Percentiles rank a stretch among this genome's conserved stretches.
Evolutionary conservation across 2,329 filamentous ascomycete species (phyloP).

Genomic region (Didymella sp.): DNA sequence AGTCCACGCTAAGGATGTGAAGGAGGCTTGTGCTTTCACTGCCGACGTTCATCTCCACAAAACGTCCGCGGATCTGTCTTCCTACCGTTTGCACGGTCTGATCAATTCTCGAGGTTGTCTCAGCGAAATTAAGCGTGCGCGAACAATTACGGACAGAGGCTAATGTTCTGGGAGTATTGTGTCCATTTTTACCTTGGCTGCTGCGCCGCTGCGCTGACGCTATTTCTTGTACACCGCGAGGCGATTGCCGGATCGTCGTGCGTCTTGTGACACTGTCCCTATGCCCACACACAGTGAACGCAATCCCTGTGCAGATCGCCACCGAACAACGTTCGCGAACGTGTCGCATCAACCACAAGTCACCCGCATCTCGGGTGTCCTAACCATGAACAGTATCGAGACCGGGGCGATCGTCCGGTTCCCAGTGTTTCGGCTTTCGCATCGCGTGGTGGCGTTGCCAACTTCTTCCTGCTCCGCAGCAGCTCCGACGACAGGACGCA

Average conservation of each 20-base stretch:
- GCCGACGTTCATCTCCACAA: slow-evolving; percentile 2
- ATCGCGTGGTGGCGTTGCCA: slow-evolving; percentile 10
- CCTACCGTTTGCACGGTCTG: not conserved
- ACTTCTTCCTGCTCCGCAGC: not conserved
- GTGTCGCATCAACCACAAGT: slow-evolving; percentile 1
- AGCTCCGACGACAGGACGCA: not conserved
- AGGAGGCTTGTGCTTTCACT: not conserved
- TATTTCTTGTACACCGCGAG: not conserved
- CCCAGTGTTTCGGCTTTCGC: slow-evolving; percentile 8
- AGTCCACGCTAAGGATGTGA: not conserved
- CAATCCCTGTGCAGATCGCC: slow-evolving; percentile 7
- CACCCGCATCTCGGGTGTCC: slow-evolving; percentile 2
- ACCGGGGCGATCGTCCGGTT: slow-evolving; percentile 3
- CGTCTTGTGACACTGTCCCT: not conserved
- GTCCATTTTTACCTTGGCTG: not conserved
- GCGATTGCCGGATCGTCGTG: slow-evolving; percentile 3
- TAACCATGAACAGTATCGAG: not conserved
- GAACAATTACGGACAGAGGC: not conserved
- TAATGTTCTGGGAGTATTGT: not conserved
- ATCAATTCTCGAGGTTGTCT: not conserved
- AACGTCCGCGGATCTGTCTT: not conserved
- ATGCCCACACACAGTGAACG: not conserved
- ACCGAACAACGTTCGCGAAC: slow-evolving; percentile 3
- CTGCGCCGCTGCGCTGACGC: not conserved
- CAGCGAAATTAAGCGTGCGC: not conserved